Base-by-base conservation (phyloP, 306 rosid species). In the Rosa multiflora region DNA sequence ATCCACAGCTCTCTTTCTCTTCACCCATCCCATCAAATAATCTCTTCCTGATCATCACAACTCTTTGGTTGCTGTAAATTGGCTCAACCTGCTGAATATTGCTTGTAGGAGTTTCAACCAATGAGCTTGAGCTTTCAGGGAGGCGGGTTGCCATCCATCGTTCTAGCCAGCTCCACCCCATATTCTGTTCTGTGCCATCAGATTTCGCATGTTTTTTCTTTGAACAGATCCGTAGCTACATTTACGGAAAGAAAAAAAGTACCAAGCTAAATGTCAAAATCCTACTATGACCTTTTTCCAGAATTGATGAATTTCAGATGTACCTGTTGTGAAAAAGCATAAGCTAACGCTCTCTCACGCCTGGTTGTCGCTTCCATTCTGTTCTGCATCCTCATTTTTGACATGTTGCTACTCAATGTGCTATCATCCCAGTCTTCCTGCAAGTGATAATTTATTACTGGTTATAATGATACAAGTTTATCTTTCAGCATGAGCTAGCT, bases 401-500 rank as follows among this genome's bases (percentile, higher is more conserved):
- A 82, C 49, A 92, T 88, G 86, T 88, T 88, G 88, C 97, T 94
- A 83, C 98, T 94, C 77, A 94, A 89, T 0, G 97, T 88, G 86
- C 98, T 92, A 66, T 92, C 98, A 86, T 94, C 98, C 98, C 98
- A 94, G 61, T 90, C 97, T 77, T 92, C 97, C 98, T 94, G 89
- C 84, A 83, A 86, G 56, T 74, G 32, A 63, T 69, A 21, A 55
- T 63, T 43, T 23, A 37, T 61, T 29, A 6, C 44, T 13, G 11
- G 17, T 62, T 72, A 68, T 14, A 64, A 14, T 35, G 70, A 61
- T 17, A 18, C 37, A 46, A 59, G 29, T 5, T 18, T 3, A 39
- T 18, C 6, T 8, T n/a, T 56, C 5, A 58, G 14, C 29, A 14
- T 43, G 20, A 9, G 20, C 6, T 23, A 59, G 42, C 1, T 15